Evolutionary conservation across 1,284 basidiomycete species (phyloP), one percentile per base, ranked within the genome.

Genomic region (Trametes sp.): DNA sequence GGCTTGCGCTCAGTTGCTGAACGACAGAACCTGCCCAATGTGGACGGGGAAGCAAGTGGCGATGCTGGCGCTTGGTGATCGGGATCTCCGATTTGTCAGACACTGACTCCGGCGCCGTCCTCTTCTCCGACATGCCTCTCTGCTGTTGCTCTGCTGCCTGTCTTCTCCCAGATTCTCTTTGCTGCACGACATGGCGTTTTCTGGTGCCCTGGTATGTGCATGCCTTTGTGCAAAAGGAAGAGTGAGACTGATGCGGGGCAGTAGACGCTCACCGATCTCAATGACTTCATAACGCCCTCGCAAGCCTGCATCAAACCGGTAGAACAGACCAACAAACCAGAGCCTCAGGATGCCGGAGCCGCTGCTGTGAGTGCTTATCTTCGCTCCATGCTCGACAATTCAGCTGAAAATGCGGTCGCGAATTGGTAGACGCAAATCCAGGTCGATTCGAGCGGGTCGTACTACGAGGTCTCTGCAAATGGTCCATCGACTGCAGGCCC

Each of bases 271-370:
- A 96, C 95, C 21, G 97, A 99, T 77, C 86, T 99, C 49, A 98
- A 98, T 77, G 98, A 99, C 80, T 99, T 97, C 76, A 93, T 99
- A 53, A 95, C 95, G 0, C 98, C 98, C 3, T 94, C 96, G 1
- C 97, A 98, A 80, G 92, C 93, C 45, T 99, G 98, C 78, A 98
- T 99, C 78, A 98, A 98, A 74, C 97, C 98, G 2, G 95, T 98
- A 24, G 85, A 91, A 72, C 87, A 91, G 73, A 77, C 80, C 9
- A 86, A 88, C 66, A 74, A 68, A 66, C 76, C 76, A n/a, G 74
- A 79, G 42, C 70, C 76, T 44, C 79, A 77, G 61, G 82, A 84
- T 64, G 74, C 80, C 4, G 88, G 84, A 28, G 84, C 83, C 55
- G 89, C 90, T 44, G 80, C 84, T 41, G 91, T 92, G 72, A 61